Evolutionary conservation across 768 basidiomycete species (phyloP).

Genomic region (Psilocybe azurescens): DNA sequence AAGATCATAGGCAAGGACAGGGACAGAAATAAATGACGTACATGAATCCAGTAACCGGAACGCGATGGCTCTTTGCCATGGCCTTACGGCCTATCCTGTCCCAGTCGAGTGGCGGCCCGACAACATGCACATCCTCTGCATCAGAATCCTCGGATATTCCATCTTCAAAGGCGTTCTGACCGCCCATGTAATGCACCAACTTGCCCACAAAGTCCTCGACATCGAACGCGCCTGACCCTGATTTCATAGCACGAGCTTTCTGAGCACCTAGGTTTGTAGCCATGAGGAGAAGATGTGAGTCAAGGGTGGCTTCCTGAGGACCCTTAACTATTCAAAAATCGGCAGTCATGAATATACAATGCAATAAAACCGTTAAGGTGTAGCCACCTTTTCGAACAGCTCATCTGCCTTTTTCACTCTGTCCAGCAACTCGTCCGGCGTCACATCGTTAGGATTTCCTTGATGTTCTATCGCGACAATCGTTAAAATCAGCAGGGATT

Average conservation of each 20-base stretch:
- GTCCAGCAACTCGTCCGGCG: slow-evolving; percentile 57
- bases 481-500: too few relatives aligned
- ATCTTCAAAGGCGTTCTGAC: slow-evolving; percentile 53
- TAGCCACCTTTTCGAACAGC: slow-evolving; percentile 63
- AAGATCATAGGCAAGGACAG: slow-evolving; percentile 19
- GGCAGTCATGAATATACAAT: background rate
- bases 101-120: slow-evolving; percentile 71
- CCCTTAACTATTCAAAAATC: slow-evolving; percentile 59
- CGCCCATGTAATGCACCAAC: slow-evolving; percentile 79
- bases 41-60: slow-evolving; percentile 90
- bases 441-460: slow-evolving; percentile 58
- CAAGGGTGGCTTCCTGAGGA: slow-evolving; percentile 89
- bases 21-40: slow-evolving; percentile 37
- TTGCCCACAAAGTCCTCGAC: slow-evolving; percentile 88
- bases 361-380: background rate
- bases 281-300: slow-evolving; percentile 80
- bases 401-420: slow-evolving; percentile 63
- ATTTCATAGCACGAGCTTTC: slow-evolving; percentile 91
- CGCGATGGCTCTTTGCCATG: slow-evolving; percentile 78
- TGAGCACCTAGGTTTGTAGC: slow-evolving; percentile 81
- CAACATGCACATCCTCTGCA: slow-evolving; percentile 54
- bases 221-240: slow-evolving; percentile 89
- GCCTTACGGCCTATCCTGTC: slow-evolving; percentile 85
- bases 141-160: slow-evolving; percentile 52
- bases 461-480: slow-evolving; percentile 42